Percentiles rank a stretch among this genome's conserved stretches.
These are phyloP conservation scores for Trichoderma semiorbis DNA, from an alignment of 2,329 filamentous ascomycete species.

Conservation along the genomic window DNA sequence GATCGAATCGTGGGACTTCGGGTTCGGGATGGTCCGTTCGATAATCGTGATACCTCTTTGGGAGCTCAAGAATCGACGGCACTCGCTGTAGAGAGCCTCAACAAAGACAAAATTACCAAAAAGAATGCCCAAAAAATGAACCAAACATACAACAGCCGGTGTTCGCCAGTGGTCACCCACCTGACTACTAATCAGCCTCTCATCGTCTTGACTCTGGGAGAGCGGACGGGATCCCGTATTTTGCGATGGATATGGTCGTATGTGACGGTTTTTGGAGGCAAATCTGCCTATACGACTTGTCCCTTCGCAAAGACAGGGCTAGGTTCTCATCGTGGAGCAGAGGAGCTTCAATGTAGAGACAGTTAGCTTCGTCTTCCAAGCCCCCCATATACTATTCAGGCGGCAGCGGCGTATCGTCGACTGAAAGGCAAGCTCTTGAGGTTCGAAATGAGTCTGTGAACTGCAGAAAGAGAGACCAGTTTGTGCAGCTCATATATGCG, in stretches of 20 bases:
- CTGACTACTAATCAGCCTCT: background rate
- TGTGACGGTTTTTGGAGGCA: background rate
- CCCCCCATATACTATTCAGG: background rate
- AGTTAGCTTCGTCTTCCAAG: background rate
- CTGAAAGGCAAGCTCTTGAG: background rate
- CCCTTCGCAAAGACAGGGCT: background rate
- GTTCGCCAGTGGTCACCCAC: background rate
- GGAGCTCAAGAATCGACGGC: background rate
- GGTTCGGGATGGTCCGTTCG: background rate
- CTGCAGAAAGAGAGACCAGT: background rate
- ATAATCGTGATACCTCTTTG: background rate
- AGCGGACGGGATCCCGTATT: background rate
- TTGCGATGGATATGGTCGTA: background rate
- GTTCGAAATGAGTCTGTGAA: background rate
- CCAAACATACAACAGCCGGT: background rate
- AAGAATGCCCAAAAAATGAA: background rate
- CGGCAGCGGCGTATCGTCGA: background rate
- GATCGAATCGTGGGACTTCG: background rate
- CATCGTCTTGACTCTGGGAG: background rate
- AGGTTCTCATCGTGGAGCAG: background rate
- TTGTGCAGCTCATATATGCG: background rate
- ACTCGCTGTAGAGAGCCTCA: background rate
- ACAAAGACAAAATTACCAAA: background rate
- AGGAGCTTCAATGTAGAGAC: background rate
- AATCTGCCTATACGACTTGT: background rate